Evolutionary conservation across 2,329 filamentous ascomycete genomes (phyloP).

Genomic region (Aureobasidium musti): DNA sequence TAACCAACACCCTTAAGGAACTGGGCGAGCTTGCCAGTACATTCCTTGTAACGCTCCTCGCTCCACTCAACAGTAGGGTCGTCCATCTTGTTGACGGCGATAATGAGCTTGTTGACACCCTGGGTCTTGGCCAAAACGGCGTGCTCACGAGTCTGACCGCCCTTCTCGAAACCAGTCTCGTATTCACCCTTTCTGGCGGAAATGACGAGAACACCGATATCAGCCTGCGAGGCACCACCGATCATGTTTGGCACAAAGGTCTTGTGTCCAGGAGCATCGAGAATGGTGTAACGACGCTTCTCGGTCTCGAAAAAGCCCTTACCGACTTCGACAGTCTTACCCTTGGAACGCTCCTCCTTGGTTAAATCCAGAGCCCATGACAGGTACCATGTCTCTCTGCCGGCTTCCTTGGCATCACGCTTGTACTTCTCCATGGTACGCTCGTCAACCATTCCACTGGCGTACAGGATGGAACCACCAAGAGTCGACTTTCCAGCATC

Average conservation of each 20-base stretch:
- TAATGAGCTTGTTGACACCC: slow-evolving; percentile 93
- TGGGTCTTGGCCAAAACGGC: slow-evolving; percentile 98
- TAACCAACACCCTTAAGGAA: slow-evolving; percentile 94
- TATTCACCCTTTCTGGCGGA: slow-evolving; percentile 97
- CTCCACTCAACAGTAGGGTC: slow-evolving; percentile 96
- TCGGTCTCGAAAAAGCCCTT: slow-evolving; percentile 96
- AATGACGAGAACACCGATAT: slow-evolving; percentile 94
- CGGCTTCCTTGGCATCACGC: slow-evolving; percentile 91
- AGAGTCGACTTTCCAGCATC: slow-evolving; percentile 98
- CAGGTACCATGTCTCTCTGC: slow-evolving; percentile 97
- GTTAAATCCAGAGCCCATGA: slow-evolving; percentile 98
- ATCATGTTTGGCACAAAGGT: slow-evolving; percentile 99
- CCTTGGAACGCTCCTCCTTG: slow-evolving; percentile 93
- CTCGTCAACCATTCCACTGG: slow-evolving; percentile 98
- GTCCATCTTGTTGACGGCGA: slow-evolving; percentile 99
- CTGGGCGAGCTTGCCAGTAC: slow-evolving; percentile 78
- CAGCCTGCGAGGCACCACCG: slow-evolving; percentile 71
- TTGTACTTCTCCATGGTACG: slow-evolving; percentile 98
- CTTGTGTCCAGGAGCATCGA: slow-evolving; percentile 97
- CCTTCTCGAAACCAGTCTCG: slow-evolving; percentile 96
- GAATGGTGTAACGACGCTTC: slow-evolving; percentile 91
- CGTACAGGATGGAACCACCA: slow-evolving; percentile 88
- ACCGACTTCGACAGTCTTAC: slow-evolving; percentile 97
- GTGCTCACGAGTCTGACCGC: slow-evolving; percentile 95
- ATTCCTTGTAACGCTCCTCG: slow-evolving; percentile 88